These are phyloP conservation scores for Mesembryanthemum crystallinum DNA, from an alignment of 148 eudicot genomes.

Conservation along the genomic window DNA sequence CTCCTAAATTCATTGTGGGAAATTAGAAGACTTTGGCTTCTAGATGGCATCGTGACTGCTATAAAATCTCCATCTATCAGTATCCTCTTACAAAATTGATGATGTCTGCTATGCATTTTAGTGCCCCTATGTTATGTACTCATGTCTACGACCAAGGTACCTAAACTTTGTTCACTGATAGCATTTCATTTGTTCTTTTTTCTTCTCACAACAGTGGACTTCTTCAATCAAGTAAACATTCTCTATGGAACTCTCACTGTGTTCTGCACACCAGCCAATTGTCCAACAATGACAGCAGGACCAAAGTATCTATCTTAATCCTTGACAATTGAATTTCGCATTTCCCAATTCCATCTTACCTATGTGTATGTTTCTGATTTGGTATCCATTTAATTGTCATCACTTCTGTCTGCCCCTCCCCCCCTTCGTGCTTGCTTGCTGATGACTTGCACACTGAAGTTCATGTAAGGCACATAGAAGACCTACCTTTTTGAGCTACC, in stretches of 20 bases:
- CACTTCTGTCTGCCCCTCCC: neutral
- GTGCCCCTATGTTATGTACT: neutral
- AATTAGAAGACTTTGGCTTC: neutral
- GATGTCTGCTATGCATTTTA: neutral
- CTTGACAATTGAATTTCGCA: conserved; percentile 19
- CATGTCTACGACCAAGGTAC: no score
- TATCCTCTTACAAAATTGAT: neutral
- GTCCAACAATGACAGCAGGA: conserved; percentile 96
- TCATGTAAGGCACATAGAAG: neutral
- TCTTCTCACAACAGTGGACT: conserved; percentile 80
- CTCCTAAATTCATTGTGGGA: neutral
- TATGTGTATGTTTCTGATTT: neutral
- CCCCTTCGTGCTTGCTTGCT: neutral
- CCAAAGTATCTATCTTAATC: conserved; percentile 58
- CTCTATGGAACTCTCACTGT: conserved; percentile 94
- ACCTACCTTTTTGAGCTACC: neutral
- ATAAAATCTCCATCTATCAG: neutral
- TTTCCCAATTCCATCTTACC: neutral
- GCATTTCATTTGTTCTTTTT: conserved; percentile 11
- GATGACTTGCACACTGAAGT: conserved; percentile 6
- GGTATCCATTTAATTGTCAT: neutral
- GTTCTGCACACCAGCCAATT: conserved; percentile 79
- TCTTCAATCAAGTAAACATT: conserved; percentile 97
- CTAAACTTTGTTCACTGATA: conserved; percentile 11
- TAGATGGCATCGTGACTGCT: neutral